Evolutionary conservation across 768 basidiomycete genomes (phyloP).

Genomic region (Mycena vulgaris): DNA sequence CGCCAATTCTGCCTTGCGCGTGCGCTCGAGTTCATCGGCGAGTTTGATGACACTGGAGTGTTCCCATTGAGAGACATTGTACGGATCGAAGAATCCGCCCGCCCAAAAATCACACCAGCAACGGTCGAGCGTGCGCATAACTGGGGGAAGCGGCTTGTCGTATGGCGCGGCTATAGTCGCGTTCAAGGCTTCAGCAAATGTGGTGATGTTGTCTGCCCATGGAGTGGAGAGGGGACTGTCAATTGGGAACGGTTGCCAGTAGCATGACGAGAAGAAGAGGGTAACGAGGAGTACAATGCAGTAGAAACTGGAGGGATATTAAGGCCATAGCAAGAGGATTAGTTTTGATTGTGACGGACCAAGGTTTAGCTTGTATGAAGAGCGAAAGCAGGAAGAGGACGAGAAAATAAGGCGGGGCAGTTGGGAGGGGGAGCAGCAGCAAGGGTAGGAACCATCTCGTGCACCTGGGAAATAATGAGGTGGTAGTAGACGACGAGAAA

Average conservation of each 20-base stretch:
- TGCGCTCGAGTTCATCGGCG: constrained; percentile 57
- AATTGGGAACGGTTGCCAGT: constrained; percentile 87
- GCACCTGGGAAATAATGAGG: constrained; percentile 63
- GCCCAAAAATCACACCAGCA: constrained; percentile 90
- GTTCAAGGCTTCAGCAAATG: constrained; percentile 77
- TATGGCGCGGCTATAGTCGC: constrained; percentile 60
- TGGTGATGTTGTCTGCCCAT: constrained; percentile 81
- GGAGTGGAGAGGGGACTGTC: constrained; percentile 74
- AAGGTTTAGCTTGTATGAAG: constrained; percentile 87
- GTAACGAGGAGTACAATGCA: constrained; percentile 87
- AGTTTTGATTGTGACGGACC: constrained; percentile 62
- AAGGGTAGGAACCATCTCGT: constrained; percentile 90
- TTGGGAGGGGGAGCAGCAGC: constrained; percentile 82
- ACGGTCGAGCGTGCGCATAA: constrained; percentile 79
- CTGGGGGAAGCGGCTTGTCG: constrained; percentile 62
- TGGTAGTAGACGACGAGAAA: not conserved
- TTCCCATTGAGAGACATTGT: constrained; percentile 85
- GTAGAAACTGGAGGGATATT: constrained; percentile 73
- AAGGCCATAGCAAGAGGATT: constrained; percentile 7
- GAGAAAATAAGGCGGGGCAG: constrained; percentile 85
- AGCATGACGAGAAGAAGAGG: constrained; percentile 90
- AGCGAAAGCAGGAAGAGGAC: constrained; percentile 83
- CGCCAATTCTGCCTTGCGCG: constrained; percentile 43
- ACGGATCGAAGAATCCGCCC: constrained; percentile 80
- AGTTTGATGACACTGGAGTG: constrained; percentile 69